These are phyloP conservation scores for Coemansia nantahalensis DNA, from an alignment of 192 early-diverging fungal genomes.

Conservation along the genomic window DNA sequence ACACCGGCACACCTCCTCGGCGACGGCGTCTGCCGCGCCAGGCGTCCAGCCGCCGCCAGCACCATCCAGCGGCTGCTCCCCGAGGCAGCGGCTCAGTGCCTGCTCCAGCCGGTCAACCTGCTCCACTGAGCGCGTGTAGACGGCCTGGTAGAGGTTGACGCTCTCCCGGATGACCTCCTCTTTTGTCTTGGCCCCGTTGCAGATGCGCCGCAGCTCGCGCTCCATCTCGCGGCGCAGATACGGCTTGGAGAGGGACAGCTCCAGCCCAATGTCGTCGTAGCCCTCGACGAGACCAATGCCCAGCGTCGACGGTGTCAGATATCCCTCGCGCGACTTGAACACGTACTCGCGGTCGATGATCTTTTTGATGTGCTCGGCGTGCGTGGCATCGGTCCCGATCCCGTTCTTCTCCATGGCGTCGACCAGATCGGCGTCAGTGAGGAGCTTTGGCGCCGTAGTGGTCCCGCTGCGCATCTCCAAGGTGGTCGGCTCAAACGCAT, in stretches of 20 bases:
- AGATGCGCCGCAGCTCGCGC: conserved; percentile 70
- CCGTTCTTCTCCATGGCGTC: conserved; percentile 88
- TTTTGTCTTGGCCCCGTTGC: conserved; percentile 61
- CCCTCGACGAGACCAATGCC: conserved; percentile 85
- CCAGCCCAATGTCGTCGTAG: conserved; percentile 84
- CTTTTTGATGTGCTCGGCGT: conserved; percentile 93
- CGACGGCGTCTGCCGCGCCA: background rate
- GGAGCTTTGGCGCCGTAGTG: conserved; percentile 70
- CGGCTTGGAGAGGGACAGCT: conserved; percentile 85
- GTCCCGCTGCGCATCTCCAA: conserved; percentile 65
- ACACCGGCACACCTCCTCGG: conserved; percentile 28
- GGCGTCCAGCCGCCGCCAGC: conserved; percentile 12
- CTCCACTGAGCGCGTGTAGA: conserved; percentile 58
- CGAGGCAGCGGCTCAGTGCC: conserved; percentile 41
- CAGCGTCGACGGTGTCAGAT: conserved; percentile 73
- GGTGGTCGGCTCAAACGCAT: conserved; percentile 65
- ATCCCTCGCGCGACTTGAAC: conserved; percentile 58
- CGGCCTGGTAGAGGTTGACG: conserved; percentile 66
- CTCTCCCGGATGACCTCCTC: conserved; percentile 67
- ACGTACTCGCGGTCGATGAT: conserved; percentile 87
- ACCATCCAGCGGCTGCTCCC: conserved; percentile 7
- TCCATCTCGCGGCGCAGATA: conserved; percentile 86
- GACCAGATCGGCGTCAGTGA: conserved; percentile 88
- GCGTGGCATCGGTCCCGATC: conserved; percentile 98
- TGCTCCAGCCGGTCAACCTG: conserved; percentile 54